These are phyloP conservation scores for Francoa sonchifolia DNA, from an alignment of 441 rosid genomes.

Conservation along the genomic window DNA sequence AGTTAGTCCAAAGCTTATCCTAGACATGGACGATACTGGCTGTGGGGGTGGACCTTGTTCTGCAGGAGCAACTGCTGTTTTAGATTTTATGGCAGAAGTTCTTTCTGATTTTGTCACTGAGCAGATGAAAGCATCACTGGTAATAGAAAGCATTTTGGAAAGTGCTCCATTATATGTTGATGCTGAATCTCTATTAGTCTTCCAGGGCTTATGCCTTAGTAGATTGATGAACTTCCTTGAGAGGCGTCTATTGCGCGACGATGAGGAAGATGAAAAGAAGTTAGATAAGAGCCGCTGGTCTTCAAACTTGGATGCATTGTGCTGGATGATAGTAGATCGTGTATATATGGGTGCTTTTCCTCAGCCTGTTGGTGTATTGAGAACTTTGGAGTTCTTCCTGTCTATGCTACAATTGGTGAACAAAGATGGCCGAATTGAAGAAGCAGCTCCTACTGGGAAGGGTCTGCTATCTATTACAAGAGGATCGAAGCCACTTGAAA, in stretches of 20 bases:
- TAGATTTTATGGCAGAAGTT: conserved; percentile 92
- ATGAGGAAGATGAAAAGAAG: conserved; percentile 94
- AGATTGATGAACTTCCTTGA: conserved; percentile 95
- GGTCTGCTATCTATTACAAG: conserved; percentile 82
- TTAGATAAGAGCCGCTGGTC: conserved; percentile 93
- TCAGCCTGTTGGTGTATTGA: conserved; percentile 73
- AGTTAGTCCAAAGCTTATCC: conserved; percentile 58
- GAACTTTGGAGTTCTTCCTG: conserved; percentile 83
- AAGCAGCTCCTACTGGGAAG: conserved; percentile 79
- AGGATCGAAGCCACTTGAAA: conserved; percentile 84
- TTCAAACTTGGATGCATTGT: conserved; percentile 79
- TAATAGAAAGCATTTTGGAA: conserved; percentile 71
- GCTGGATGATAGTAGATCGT: conserved; percentile 98
- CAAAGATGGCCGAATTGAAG: conserved; percentile 97
- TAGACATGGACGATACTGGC: conserved; percentile 78
- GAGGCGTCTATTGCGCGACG: conserved; percentile 97
- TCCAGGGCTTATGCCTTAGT: conserved; percentile 86
- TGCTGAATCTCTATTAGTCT: conserved; percentile 70
- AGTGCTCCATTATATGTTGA: conserved; percentile 72
- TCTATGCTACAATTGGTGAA: conserved; percentile 98
- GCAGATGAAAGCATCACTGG: conserved; percentile 74
- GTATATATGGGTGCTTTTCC: conserved; percentile 97
- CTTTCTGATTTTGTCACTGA: conserved; percentile 85
- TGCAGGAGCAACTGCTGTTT: conserved; percentile 87
- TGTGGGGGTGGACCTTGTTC: conserved; percentile 97